Evolutionary conservation across 768 basidiomycete genomes (phyloP).

Genomic region (Russula dissimulans): DNA sequence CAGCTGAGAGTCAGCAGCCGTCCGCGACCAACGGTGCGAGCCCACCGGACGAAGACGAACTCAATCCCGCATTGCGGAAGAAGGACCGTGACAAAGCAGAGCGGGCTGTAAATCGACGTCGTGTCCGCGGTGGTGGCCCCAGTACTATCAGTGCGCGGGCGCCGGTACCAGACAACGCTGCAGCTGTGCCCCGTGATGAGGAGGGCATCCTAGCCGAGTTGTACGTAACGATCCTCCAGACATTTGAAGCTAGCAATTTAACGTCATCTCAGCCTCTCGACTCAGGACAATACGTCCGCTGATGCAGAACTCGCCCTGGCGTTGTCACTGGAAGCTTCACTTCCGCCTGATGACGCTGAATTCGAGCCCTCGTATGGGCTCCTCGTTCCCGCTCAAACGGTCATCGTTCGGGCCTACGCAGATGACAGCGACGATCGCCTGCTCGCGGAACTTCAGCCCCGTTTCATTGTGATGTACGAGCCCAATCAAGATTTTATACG

Average conservation of each 20-base stretch:
- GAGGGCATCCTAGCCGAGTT: constrained; percentile 34
- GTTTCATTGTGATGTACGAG: constrained; percentile 93
- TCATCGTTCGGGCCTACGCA: constrained; percentile 79
- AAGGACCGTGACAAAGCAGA: constrained; percentile 62
- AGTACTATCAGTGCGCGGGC: constrained; percentile 6
- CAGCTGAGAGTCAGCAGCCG: constrained; percentile 28
- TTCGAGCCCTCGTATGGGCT: constrained; percentile 79
- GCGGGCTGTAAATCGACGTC: constrained; percentile 52
- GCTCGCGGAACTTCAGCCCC: constrained; percentile 77
- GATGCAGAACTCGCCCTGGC: constrained; percentile 31
- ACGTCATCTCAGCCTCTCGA: constrained; percentile 1
- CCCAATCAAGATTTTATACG: constrained; percentile 90
- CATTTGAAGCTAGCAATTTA: neutral
- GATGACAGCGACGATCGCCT: constrained; percentile 90
- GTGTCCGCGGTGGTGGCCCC: constrained; percentile 67
- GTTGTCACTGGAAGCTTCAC: constrained; percentile 10
- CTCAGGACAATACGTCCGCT: constrained; percentile 20
- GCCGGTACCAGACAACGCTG: neutral
- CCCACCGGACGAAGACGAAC: constrained; percentile 24
- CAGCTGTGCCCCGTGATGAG: constrained; percentile 22
- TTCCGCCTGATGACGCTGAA: constrained; percentile 28
- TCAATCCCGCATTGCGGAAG: constrained; percentile 69
- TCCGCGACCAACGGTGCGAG: constrained; percentile 24
- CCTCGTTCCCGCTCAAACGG: constrained; percentile 64
- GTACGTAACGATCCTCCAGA: neutral